Evolutionary conservation across 345 rosid genomes (phyloP).

Genomic region (Arabis alpina): DNA sequence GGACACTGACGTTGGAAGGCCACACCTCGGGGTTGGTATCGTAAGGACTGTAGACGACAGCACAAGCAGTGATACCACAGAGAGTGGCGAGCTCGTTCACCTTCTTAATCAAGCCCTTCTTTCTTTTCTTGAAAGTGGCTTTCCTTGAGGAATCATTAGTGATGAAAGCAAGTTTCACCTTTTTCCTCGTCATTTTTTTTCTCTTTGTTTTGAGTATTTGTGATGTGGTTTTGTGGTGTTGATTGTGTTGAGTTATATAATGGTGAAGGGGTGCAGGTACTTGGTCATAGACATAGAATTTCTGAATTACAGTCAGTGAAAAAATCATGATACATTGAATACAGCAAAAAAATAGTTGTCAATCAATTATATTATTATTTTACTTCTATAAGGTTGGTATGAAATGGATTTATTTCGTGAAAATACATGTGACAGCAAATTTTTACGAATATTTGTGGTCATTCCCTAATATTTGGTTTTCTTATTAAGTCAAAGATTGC

Average conservation of each 20-base stretch:
- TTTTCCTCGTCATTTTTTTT: constrained; percentile 39
- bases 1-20: constrained; percentile 39
- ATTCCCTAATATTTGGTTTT: not conserved
- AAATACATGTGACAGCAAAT: not conserved
- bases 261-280: not conserved
- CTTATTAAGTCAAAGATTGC: not conserved
- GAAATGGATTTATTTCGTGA: not conserved
- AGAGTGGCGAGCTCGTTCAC: constrained; percentile 40
- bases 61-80: constrained; percentile 37
- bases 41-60: constrained; percentile 41
- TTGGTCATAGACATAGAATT: no score
- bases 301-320: not conserved
- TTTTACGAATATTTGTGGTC: not conserved
- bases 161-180: constrained; percentile 45
- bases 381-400: not conserved
- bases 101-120: constrained; percentile 46
- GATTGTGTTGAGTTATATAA: constrained; percentile 3
- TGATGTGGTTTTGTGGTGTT: not conserved
- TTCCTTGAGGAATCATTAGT: constrained; percentile 38
- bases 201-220: not conserved
- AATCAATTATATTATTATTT: not conserved
- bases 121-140: constrained; percentile 38
- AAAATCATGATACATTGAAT: no score
- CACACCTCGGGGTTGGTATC: constrained; percentile 41
- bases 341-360: not conserved